Conservation (phyloP, 1,284 basidiomycete genomes). For the Apiotrichum domesticum region DNA sequence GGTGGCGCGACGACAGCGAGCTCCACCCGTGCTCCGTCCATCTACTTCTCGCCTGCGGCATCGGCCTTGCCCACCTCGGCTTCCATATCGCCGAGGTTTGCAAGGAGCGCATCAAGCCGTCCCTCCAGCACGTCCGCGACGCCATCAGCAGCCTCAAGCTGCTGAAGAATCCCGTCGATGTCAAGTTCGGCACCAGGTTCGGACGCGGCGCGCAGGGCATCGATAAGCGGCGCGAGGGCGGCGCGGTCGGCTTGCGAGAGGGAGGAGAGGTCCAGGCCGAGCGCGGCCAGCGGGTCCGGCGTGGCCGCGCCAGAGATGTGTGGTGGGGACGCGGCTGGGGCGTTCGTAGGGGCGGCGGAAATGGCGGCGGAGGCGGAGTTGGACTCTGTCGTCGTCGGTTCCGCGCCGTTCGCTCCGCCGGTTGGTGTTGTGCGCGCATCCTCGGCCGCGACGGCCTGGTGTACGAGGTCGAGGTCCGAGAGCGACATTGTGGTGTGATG, state of each 20-base stretch:
- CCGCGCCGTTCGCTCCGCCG: not conserved
- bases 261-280: constrained; percentile 19
- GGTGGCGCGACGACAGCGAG: too few relatives aligned
- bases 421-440: not conserved
- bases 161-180: constrained; percentile 35
- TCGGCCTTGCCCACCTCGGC: not conserved
- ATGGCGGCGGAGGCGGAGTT: too few relatives aligned
- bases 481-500: constrained; percentile 21
- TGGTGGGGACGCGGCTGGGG: too few relatives aligned
- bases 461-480: constrained; percentile 44
- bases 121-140: constrained; percentile 45
- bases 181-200: constrained; percentile 19
- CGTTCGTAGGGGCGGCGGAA: too few relatives aligned
- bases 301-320: not conserved
- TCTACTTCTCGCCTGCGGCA: not conserved
- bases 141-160: constrained; percentile 42
- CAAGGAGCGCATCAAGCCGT: constrained; percentile 40
- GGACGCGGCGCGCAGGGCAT: constrained; percentile 17
- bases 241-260: constrained; percentile 21
- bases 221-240: constrained; percentile 24
- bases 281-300: constrained; percentile 9
- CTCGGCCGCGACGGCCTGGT: constrained; percentile 35
- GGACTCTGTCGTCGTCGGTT: too few relatives aligned
- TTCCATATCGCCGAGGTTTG: constrained; percentile 32
- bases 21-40: too few relatives aligned